phyloP scores from a whole-genome alignment of 2,329 filamentous ascomycete genomes.

The Verticillium tricorpus region DNA sequence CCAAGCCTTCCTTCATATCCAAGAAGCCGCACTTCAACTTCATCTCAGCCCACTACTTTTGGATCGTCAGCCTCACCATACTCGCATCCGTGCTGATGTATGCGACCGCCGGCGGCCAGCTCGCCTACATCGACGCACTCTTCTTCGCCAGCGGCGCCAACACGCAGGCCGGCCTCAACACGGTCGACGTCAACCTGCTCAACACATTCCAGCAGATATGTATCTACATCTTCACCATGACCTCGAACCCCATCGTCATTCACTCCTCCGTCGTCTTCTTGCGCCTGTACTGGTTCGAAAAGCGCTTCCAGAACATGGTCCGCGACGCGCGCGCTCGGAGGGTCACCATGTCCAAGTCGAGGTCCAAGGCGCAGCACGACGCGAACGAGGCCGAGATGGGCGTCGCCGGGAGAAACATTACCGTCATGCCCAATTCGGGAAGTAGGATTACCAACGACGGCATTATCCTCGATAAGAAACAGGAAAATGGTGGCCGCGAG shows the following conservation, averaged over 20 bases:
- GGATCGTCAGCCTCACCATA: constrained; percentile 71
- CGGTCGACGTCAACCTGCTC: constrained; percentile 62
- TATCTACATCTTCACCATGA: constrained; percentile 65
- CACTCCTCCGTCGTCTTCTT: constrained; percentile 86
- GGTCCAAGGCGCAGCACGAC: constrained; percentile 43
- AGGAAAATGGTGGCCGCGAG: constrained; percentile 21
- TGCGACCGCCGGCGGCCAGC: constrained; percentile 46
- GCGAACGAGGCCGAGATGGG: constrained; percentile 52
- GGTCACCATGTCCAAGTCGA: constrained; percentile 57
- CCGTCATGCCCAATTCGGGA: constrained; percentile 56
- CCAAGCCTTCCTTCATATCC: constrained; percentile 54
- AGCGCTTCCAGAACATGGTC: constrained; percentile 82
- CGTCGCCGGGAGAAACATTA: constrained; percentile 62
- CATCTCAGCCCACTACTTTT: constrained; percentile 77
- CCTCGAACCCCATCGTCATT: constrained; percentile 80
- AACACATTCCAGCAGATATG: constrained; percentile 70
- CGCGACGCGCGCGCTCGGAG: constrained; percentile 65
- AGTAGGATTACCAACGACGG: constrained; percentile 59
- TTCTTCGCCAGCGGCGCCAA: constrained; percentile 82
- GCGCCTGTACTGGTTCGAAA: constrained; percentile 96
- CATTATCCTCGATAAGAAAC: constrained; percentile 41
- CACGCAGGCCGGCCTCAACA: constrained; percentile 92
- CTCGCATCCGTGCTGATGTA: constrained; percentile 76
- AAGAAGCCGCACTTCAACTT: constrained; percentile 72
- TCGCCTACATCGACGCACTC: constrained; percentile 81